Conservation (phyloP, 495 filamentous ascomycete genomes). For the Penicillium desertorum region DNA sequence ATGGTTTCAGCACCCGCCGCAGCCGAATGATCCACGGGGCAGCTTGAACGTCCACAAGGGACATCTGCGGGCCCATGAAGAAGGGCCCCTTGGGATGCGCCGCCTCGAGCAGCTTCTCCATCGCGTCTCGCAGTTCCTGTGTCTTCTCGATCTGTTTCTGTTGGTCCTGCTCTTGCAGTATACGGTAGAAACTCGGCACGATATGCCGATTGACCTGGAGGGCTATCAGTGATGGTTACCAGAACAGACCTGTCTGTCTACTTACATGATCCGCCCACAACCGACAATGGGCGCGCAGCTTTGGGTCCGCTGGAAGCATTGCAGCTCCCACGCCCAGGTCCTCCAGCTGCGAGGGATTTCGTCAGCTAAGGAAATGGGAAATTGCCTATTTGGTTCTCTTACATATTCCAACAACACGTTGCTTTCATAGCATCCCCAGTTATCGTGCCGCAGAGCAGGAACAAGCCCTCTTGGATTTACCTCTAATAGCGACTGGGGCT, state of each 20-base stretch:
- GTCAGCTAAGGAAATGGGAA: constrained; percentile 11
- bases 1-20: constrained; percentile 71
- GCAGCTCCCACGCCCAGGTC: constrained; percentile 63
- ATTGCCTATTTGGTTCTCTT: constrained; percentile 18
- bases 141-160: constrained; percentile 62
- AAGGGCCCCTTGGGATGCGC: constrained; percentile 72
- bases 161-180: constrained; percentile 70
- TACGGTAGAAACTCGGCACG: constrained; percentile 76
- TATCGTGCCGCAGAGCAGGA: constrained; percentile 76
- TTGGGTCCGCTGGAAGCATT: constrained; percentile 63
- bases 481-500: constrained; percentile 73
- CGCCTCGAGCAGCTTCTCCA: constrained; percentile 70
- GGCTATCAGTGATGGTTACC: constrained; percentile 20
- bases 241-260: not conserved
- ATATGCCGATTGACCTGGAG: constrained; percentile 77
- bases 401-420: constrained; percentile 89
- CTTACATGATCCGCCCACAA: constrained; percentile 87
- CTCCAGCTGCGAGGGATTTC: constrained; percentile 58
- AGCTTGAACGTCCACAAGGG: constrained; percentile 82
- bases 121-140: constrained; percentile 65
- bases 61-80: constrained; percentile 71
- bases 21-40: constrained; percentile 86
- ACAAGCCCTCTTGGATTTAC: constrained; percentile 89
- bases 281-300: constrained; percentile 73
- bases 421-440: constrained; percentile 88